Evolutionary conservation across 345 rosid species (phyloP), one percentile per base, ranked within the genome.

Genomic region (Hibiscus trionum): DNA sequence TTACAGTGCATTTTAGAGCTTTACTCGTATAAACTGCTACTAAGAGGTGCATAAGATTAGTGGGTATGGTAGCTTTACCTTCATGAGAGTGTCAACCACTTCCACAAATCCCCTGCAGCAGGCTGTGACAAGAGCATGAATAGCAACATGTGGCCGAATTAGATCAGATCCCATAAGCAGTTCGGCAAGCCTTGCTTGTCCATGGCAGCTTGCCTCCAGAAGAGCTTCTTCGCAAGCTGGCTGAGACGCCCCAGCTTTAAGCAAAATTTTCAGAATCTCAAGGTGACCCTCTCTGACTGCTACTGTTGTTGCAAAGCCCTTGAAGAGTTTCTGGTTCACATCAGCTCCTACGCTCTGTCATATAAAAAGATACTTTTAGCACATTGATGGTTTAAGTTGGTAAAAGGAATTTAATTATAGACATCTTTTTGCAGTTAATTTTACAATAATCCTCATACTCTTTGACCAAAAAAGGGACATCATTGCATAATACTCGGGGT

Each of bases 271-370:
- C 17, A 49, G 55, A 49, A 49, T 49, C 55, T 49, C 55, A 49
- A 49, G 55, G 16, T 15, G 17, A 4, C 55, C 17, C n/a, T 49
- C 55, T 15, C 55, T 49, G 17, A 49, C 17, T 49, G 55, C 55
- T 49, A 49, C 17, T 49, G 55, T 49, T 15, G 55, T 49, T 14
- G 55, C 17, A 49, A 49, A 49, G 17, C 55, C 55, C 17, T 15
- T 49, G 55, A 49, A 49, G 55, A 49, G 55, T 49, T 49, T 49
- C 55, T 49, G 55, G 15, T 49, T 49, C 55, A 49, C 55, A 49
- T 49, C 16, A 15, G 55, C 55, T 49, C 55, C 55, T 14, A 49
- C 17, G 17, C 47, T 86, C 99, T 95, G 93, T 73, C 70, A 83
- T 71, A 77, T 46, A 64, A 58, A 71, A 78, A 67, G 31, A 27